A percentile compares a stretch with the other conserved stretches of the same genome.
phyloP scores from a whole-genome alignment of 768 basidiomycete genomes.

The Boletellus ananiceps region DNA sequence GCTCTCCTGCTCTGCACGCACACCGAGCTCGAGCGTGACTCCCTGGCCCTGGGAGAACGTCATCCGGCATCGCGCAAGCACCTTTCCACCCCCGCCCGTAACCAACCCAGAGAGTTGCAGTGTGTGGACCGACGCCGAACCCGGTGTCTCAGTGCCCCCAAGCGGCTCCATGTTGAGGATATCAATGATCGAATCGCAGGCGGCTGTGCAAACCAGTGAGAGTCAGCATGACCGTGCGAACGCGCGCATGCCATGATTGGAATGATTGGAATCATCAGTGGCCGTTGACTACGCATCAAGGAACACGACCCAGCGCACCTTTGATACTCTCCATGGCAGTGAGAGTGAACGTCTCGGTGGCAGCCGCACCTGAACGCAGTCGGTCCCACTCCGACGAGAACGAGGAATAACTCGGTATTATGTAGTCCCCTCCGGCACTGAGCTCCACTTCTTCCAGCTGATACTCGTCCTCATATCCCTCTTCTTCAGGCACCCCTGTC shows the following conservation, averaged over 20 bases:
- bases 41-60: slow-evolving; percentile 87
- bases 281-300: slow-evolving; percentile 6
- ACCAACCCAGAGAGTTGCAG: slow-evolving; percentile 91
- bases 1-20: slow-evolving; percentile 86
- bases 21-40: slow-evolving; percentile 87
- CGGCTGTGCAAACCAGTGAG: slow-evolving; percentile 49
- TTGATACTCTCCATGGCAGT: slow-evolving; percentile 91
- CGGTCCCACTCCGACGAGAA: slow-evolving; percentile 97
- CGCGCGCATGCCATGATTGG: slow-evolving; percentile 12
- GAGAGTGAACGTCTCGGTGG: slow-evolving; percentile 91
- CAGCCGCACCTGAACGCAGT: slow-evolving; percentile 66
- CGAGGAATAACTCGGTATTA: slow-evolving; percentile 89
- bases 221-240: too few species aligned
- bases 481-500: slow-evolving; percentile 92
- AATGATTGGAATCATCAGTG: slow-evolving; percentile 18
- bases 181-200: slow-evolving; percentile 93
- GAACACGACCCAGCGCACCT: slow-evolving; percentile 49
- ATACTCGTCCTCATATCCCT: slow-evolving; percentile 99
- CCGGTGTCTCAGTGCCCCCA: slow-evolving; percentile 82
- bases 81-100: slow-evolving; percentile 91
- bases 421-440: slow-evolving; percentile 88
- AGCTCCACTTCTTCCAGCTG: slow-evolving; percentile 95
- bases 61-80: slow-evolving; percentile 92
- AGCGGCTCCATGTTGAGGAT: slow-evolving; percentile 96
- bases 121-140: slow-evolving; percentile 85